Evolutionary conservation across 192 early-diverging fungal genomes (phyloP).

Genomic region (Mortierella antarctica): DNA sequence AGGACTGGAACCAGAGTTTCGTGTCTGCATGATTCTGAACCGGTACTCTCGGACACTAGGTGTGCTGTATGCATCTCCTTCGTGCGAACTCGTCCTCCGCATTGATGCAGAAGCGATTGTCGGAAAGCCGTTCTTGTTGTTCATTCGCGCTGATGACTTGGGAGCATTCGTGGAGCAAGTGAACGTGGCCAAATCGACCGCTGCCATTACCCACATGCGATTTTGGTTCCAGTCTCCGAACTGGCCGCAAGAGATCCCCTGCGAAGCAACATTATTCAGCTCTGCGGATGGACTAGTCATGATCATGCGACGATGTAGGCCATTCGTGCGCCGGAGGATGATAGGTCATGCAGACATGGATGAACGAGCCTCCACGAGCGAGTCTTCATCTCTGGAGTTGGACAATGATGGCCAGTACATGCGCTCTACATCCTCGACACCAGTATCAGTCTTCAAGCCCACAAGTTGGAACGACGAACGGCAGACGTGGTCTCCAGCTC

Average conservation of each 20-base stretch:
- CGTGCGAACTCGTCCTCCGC: conserved; percentile 16
- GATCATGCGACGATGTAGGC: conserved; percentile 12
- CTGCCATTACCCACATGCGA: conserved; percentile 26
- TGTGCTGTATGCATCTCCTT: conserved; percentile 34
- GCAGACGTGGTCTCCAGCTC: too few relatives aligned
- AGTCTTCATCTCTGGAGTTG: too few relatives aligned
- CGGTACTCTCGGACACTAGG: conserved; percentile 15
- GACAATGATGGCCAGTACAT: background rate
- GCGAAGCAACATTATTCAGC: conserved; percentile 25
- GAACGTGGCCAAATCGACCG: conserved; percentile 21
- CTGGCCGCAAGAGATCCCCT: conserved; percentile 17
- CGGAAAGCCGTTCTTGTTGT: conserved; percentile 25
- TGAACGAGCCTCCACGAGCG: too few relatives aligned
- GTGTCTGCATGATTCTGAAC: conserved; percentile 44
- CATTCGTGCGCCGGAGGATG: conserved; percentile 13
- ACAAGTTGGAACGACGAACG: too few relatives aligned
- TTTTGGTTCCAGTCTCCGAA: conserved; percentile 39
- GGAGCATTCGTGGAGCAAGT: conserved; percentile 22
- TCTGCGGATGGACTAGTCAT: conserved; percentile 16
- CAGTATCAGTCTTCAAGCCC: too few relatives aligned
- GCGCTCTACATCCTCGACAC: too few relatives aligned
- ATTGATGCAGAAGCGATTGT: conserved; percentile 13
- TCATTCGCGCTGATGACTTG: conserved; percentile 40
- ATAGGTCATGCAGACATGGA: background rate
- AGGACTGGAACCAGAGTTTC: conserved; percentile 11